These are phyloP conservation scores for Jimgerdemannia flammicorona DNA, from an alignment of 192 early-diverging fungal species.

Conservation along the genomic window DNA sequence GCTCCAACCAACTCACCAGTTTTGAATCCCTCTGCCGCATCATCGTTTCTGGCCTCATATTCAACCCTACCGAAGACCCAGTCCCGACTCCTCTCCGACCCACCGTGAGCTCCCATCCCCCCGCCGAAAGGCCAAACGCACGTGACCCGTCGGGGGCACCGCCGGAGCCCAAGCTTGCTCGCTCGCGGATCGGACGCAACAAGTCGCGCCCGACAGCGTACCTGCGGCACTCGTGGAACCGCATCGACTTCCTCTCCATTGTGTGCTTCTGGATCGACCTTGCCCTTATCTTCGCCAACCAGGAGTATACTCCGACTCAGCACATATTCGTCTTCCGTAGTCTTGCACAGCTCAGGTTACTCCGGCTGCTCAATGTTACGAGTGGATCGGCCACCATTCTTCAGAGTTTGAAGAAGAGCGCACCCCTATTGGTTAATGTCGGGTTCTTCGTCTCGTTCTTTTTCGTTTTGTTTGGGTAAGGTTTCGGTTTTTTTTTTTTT, in stretches of 20 bases:
- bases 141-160: background rate
- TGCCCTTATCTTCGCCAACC: conserved; percentile 23
- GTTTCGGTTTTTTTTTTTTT: background rate
- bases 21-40: conserved; percentile 7
- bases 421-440: conserved; percentile 50
- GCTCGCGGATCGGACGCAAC: conserved; percentile 17
- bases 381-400: conserved; percentile 50
- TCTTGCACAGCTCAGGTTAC: conserved; percentile 44
- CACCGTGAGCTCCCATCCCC: background rate
- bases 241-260: conserved; percentile 53
- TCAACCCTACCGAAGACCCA: conserved; percentile 12
- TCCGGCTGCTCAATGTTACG: conserved; percentile 51
- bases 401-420: conserved; percentile 53
- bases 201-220: conserved; percentile 36
- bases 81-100: conserved; percentile 1
- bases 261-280: conserved; percentile 54
- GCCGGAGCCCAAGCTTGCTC: conserved; percentile 15
- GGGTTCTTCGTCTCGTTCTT: conserved; percentile 57
- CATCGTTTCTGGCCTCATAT: conserved; percentile 25
- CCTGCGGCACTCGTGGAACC: conserved; percentile 60
- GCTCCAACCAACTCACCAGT: background rate
- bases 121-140: background rate
- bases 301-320: conserved; percentile 29
- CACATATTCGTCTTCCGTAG: conserved; percentile 48
- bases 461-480: conserved; percentile 52